Evolutionary conservation across 495 filamentous ascomycete species (phyloP), one percentile per base, ranked within the genome.

Genomic region (Rusavskia elegans): DNA sequence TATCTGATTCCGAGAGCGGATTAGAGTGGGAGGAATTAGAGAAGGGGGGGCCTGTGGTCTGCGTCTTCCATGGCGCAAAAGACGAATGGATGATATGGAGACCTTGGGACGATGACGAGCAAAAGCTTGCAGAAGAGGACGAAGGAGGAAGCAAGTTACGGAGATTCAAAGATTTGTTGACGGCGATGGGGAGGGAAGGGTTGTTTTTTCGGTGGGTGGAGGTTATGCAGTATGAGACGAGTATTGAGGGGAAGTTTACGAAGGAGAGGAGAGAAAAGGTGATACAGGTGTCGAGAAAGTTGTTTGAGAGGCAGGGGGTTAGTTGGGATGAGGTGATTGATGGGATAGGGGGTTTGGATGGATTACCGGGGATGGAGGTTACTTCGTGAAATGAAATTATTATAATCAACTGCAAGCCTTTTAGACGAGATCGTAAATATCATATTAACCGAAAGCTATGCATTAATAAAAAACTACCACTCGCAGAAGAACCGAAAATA

Each of bases 181-280:
- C 93, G 50, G 66, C 66, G 55, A 63, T 63, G 64, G 83, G 97
- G 74, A 95, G 97, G 87, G 73, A 75, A 64, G 75, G 71, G 48
- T 63, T 98, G 53, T 72, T 75, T 58, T 64, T 57, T 52, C 80
- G 85, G 70, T 67, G 92, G 50, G 58, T 61, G 53, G 74, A 76
- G 61, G 97, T 93, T 49, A 78, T 85, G 67, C 32, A 35, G 13
- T 14, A 35, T 35, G 64, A 65, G 57, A 68, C 71, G 62, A 67
- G 82, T 52, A 61, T 64, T 50, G 80, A 76, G 61, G 68, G 73
- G 53, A 71, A 62, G 46, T 64, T 61, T 59, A 60, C 67, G 55
- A 63, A 57, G 46, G 69, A 72, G 59, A 72, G 67, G 62, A 67
- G 71, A 61, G 68, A 68, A 57, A 64, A 60, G 58, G 64, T 73